Evolutionary conservation across 805 yeast genomes (phyloP).

Genomic region (Nakazawaea peltata): DNA sequence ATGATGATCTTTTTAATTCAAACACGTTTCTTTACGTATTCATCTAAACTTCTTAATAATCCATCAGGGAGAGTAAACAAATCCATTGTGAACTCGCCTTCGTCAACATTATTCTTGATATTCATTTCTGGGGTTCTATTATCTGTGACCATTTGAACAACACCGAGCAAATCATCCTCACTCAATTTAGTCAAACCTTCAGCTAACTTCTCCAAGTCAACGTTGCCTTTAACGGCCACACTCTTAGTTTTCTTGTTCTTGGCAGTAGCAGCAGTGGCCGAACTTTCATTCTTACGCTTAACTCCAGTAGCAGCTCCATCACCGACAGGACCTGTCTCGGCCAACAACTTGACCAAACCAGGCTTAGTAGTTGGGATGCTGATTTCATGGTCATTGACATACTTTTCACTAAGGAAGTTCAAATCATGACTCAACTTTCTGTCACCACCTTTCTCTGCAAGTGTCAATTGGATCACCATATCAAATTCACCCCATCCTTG

Average conservation of each 20-base stretch:
- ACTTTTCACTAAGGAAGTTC: constrained; percentile 72
- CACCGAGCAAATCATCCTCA: constrained; percentile 90
- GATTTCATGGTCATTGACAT: constrained; percentile 70
- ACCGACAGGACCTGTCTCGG: constrained; percentile 81
- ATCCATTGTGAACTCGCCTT: constrained; percentile 97
- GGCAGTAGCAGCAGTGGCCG: constrained; percentile 18
- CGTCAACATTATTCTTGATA: constrained; percentile 90
- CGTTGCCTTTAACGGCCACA: constrained; percentile 59
- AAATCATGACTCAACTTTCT: constrained; percentile 81
- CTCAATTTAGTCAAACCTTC: constrained; percentile 79
- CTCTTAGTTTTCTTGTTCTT: constrained; percentile 47
- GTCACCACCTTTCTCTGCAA: constrained; percentile 85
- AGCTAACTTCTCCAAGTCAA: constrained; percentile 87
- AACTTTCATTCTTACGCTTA: constrained; percentile 10
- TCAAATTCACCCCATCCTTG: constrained; percentile 99
- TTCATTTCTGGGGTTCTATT: constrained; percentile 93
- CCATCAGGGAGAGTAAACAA: constrained; percentile 88
- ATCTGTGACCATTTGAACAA: constrained; percentile 96
- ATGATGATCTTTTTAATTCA: too few species aligned
- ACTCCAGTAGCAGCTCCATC: constrained; percentile 21
- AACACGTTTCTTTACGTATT: constrained; percentile 71
- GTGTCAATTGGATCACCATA: constrained; percentile 67
- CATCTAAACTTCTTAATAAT: constrained; percentile 88
- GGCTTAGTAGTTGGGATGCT: constrained; percentile 73
- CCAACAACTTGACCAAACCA: constrained; percentile 58